Evolutionary conservation across 164 flowering plant genomes (phyloP).

Genomic region (Sedum album): DNA sequence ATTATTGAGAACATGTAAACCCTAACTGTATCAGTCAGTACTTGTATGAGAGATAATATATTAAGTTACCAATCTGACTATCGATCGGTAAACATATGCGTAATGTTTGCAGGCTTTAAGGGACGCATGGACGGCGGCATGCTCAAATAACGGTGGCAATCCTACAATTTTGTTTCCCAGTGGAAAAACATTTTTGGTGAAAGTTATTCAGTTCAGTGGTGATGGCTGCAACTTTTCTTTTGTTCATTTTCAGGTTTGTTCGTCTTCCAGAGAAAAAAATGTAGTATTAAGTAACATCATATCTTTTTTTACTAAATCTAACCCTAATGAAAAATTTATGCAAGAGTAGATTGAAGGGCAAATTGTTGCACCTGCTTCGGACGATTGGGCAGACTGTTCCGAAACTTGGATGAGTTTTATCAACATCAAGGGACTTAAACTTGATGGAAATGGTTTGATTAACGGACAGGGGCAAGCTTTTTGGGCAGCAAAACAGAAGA

Average conservation of each 20-base stretch:
- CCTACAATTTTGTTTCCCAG: not conserved
- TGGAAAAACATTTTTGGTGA: constrained; percentile 4
- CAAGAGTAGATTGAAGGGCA: not conserved
- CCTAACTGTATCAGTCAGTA: too few relatives aligned
- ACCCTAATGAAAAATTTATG: not conserved
- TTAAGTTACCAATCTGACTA: too few relatives aligned
- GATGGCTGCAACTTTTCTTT: not conserved
- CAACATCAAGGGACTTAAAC: not conserved
- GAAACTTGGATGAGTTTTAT: not conserved
- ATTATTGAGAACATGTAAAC: not conserved
- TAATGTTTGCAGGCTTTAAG: constrained; percentile 1
- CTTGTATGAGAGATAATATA: too few relatives aligned
- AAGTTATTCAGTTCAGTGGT: not conserved
- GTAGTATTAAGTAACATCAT: not conserved
- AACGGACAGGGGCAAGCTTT: not conserved
- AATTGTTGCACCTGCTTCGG: not conserved
- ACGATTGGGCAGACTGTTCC: not conserved
- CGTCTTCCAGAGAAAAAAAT: not conserved
- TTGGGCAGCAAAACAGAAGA: not conserved
- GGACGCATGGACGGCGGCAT: not conserved
- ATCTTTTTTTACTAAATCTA: not conserved
- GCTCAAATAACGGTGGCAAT: not conserved
- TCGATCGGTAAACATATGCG: too few relatives aligned
- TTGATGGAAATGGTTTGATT: not conserved
- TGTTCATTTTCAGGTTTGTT: not conserved